Base-by-base conservation (phyloP, 441 rosid species). In the Erodium moschatum region DNA sequence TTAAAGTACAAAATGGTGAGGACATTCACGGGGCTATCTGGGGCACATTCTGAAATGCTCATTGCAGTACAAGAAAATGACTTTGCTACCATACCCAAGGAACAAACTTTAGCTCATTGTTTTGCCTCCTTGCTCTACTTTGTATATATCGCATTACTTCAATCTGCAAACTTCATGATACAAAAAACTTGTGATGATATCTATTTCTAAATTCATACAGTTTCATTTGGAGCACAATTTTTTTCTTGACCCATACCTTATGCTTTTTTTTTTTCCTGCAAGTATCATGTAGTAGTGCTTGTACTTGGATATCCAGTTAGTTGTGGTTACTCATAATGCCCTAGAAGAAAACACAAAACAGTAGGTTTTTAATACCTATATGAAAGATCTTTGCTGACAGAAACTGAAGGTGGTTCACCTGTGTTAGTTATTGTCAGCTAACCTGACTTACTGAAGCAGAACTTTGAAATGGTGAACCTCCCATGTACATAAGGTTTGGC, bases 361-460 rank as follows among this genome's bases (percentile, higher is more conserved):
- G 18, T 16, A n/a, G 58, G 58, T 13, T n/a, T 50, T 1, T 50
- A 50, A 0, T 5, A 13, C 0, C 19, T 15, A 3, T 50, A 13
- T 15, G 58, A 50, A 12, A 11, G 2, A 11, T 44, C n/a, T 44
- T 44, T 35, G 11, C 50, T 44, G 6, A n/a, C 19, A 3, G 10
- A 50, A 16, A 52, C 2, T 16, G 24, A 6, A 54, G 21, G 20
- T 54, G 18, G 20, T 16, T 54, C 21, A 7, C 1, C 24, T 5
- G 2, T 16, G 19, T 54, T 21, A 54, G 18, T 19, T 31, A 24
- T 31, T 33, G 20, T 27, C 61, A 42, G 68, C 80, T 76, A 24
- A 79, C 87, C 65, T 77, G 81, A 52, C 54, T 29, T 16, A 77
- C 56, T 65, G 88, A 81, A 77, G 9, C 42, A 33, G 79, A 80